Evolutionary conservation across 2,329 filamentous ascomycete species (phyloP).

Genomic region (Trichophyton schoenleinii): DNA sequence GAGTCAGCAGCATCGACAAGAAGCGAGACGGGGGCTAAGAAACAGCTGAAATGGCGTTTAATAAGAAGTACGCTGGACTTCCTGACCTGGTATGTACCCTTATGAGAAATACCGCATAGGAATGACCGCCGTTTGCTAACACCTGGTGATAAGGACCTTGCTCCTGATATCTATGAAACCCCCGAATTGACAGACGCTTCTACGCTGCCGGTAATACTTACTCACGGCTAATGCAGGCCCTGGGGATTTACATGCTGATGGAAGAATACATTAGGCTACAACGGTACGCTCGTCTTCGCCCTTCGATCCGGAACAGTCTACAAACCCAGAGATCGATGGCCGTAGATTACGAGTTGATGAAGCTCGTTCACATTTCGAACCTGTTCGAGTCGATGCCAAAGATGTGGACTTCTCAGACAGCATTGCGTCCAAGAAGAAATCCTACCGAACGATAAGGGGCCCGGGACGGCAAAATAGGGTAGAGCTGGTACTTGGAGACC

Average conservation of each 20-base stretch:
- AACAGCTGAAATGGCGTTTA: constrained; percentile 50
- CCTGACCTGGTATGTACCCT: constrained; percentile 56
- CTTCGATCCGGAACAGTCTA: constrained; percentile 43
- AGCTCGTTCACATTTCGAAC: constrained; percentile 68
- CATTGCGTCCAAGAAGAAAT: constrained; percentile 67
- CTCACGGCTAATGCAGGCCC: not conserved
- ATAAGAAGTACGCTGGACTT: constrained; percentile 68
- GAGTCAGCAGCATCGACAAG: not conserved
- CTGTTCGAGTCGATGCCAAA: constrained; percentile 60
- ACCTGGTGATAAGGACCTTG: constrained; percentile 53
- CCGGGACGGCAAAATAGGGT: constrained; percentile 44
- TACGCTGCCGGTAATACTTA: constrained; percentile 55
- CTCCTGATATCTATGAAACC: constrained; percentile 93
- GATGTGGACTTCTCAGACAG: constrained; percentile 84
- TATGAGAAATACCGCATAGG: not conserved
- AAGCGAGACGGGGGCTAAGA: constrained; percentile 10
- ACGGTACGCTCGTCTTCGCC: constrained; percentile 45
- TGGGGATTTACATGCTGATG: not conserved
- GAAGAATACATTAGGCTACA: constrained; percentile 32
- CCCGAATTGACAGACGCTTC: constrained; percentile 83
- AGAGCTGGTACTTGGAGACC: constrained; percentile 54
- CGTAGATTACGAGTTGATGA: constrained; percentile 63
- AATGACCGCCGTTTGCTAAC: constrained; percentile 8
- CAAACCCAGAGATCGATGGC: constrained; percentile 55
- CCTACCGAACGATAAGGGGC: constrained; percentile 64